Conservation (phyloP, 208 protist species). For the Crithidia mellificae region DNA sequence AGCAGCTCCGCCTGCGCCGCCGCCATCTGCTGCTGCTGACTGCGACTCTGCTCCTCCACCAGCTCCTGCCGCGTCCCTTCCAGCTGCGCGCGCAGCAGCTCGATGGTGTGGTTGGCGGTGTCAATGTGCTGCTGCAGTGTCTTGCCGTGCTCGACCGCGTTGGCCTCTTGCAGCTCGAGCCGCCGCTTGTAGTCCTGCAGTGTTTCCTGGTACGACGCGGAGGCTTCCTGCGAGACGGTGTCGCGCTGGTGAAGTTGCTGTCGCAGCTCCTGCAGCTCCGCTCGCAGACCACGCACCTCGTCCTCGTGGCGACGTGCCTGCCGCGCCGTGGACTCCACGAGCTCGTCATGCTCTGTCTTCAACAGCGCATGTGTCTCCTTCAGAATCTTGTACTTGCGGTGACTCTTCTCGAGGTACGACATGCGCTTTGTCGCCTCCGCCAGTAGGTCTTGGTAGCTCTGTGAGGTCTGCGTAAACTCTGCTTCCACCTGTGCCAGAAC, state of each 20-base stretch:
- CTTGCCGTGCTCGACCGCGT: conserved; percentile 31
- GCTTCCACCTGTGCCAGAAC: conserved; percentile 60
- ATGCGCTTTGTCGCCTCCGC: conserved; percentile 63
- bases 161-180: conserved; percentile 40
- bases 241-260: conserved; percentile 46
- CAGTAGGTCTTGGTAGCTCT: conserved; percentile 73
- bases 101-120: conserved; percentile 61
- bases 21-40: conserved; percentile 51
- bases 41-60: conserved; percentile 47
- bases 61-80: conserved; percentile 57
- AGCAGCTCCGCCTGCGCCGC: conserved; percentile 48
- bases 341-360: conserved; percentile 35
- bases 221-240: conserved; percentile 39
- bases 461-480: conserved; percentile 64
- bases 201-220: conserved; percentile 38
- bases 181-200: conserved; percentile 45
- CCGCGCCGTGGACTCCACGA: conserved; percentile 11
- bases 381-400: conserved; percentile 74
- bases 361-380: conserved; percentile 47
- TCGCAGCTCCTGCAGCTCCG: conserved; percentile 35
- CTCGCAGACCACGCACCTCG: conserved; percentile 23
- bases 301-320: conserved; percentile 32
- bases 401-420: conserved; percentile 56
- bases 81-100: conserved; percentile 54
- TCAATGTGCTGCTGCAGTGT: conserved; percentile 43